Evolutionary conservation across 2,329 filamentous ascomycete species (phyloP).

Genomic region (Trichoderma sp.): DNA sequence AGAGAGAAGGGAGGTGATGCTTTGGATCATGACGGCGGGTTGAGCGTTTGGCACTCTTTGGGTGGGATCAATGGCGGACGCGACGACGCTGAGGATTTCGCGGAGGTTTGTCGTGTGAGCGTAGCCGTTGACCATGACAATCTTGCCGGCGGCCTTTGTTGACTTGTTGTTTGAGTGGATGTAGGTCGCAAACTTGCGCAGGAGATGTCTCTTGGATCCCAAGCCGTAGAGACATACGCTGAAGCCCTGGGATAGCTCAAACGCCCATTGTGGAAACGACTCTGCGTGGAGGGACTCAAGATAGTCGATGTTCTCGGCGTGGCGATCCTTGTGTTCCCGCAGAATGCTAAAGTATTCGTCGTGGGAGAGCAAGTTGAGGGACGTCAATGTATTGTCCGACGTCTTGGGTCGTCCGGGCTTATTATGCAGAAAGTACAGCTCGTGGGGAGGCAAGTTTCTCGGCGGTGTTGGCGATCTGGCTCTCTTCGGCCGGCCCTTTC

Average conservation of each 20-base stretch:
- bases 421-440: constrained; percentile 93
- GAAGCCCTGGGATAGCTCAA: constrained; percentile 85
- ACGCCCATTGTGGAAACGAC: constrained; percentile 88
- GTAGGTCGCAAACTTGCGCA: constrained; percentile 74
- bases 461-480: constrained; percentile 75
- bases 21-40: constrained; percentile 67
- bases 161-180: constrained; percentile 45
- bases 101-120: constrained; percentile 64
- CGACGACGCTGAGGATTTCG: constrained; percentile 70
- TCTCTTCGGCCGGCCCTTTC: constrained; percentile 31
- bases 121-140: constrained; percentile 89
- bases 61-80: constrained; percentile 58
- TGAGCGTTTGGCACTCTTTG: constrained; percentile 60
- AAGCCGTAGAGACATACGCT: constrained; percentile 90
- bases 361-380: constrained; percentile 76
- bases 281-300: constrained; percentile 74
- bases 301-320: constrained; percentile 68
- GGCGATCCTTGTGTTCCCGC: constrained; percentile 65
- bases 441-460: constrained; percentile 78
- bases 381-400: constrained; percentile 79
- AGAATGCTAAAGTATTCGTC: constrained; percentile 82
- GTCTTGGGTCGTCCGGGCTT: constrained; percentile 79
- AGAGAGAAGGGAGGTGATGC: constrained; percentile 62
- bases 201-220: constrained; percentile 79
- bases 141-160: constrained; percentile 43